Evolutionary conservation across 2,329 filamentous ascomycete genomes (phyloP).

Genomic region (Setomelanomma holmii): DNA sequence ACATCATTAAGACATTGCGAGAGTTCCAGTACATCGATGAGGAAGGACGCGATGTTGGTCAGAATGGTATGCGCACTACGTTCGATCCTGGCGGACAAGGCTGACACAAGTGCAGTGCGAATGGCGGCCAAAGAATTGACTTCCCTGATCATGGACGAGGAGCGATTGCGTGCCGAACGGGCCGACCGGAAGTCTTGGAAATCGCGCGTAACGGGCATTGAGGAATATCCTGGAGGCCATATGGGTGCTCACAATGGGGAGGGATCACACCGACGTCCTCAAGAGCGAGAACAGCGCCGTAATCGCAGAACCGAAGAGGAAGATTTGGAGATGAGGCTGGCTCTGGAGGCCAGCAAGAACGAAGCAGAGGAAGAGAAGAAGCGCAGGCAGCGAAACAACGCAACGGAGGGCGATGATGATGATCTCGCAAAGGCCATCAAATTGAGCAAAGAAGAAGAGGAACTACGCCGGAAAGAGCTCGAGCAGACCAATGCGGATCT

Average conservation of each 20-base stretch:
- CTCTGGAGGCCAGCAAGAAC: constrained; percentile 91
- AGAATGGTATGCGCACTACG: constrained; percentile 77
- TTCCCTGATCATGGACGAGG: constrained; percentile 89
- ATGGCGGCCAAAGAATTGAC: constrained; percentile 96
- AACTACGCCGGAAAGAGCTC: constrained; percentile 81
- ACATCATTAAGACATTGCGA: constrained; percentile 97
- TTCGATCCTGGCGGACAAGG: neutral
- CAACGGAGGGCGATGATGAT: constrained; percentile 69
- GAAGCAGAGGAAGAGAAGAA: constrained; percentile 92
- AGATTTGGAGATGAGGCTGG: constrained; percentile 87
- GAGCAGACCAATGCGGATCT: constrained; percentile 85
- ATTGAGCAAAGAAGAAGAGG: constrained; percentile 93
- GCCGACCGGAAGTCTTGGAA: constrained; percentile 96
- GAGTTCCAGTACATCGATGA: constrained; percentile 98
- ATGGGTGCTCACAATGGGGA: constrained; percentile 47
- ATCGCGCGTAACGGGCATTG: constrained; percentile 90
- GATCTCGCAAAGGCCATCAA: constrained; percentile 95
- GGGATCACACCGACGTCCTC: constrained; percentile 44
- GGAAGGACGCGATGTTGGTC: constrained; percentile 91
- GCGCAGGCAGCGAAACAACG: constrained; percentile 65
- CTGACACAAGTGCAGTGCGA: constrained; percentile 69
- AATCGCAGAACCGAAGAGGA: constrained; percentile 73
- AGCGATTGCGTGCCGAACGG: constrained; percentile 86
- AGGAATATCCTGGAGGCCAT: constrained; percentile 70
- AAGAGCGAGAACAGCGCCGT: constrained; percentile 45